Conservation (phyloP, 2,329 filamentous ascomycete genomes). For the Cercospora sp. region DNA sequence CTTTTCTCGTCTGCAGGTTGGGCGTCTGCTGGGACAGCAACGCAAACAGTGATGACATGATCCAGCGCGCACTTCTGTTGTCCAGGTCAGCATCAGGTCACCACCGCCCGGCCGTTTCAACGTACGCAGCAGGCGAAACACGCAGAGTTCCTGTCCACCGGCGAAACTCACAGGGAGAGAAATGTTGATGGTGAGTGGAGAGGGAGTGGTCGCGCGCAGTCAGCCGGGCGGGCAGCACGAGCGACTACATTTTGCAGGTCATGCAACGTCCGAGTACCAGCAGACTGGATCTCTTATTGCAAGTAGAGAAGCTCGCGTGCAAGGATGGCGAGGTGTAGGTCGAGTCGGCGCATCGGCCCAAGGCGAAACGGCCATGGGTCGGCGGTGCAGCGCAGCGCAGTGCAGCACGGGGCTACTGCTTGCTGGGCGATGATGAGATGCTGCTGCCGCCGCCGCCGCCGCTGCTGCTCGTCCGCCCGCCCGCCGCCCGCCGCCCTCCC, state of each 20-base stretch:
- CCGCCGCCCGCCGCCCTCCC: no score
- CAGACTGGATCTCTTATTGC: constrained; percentile 21
- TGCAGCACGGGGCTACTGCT: neutral
- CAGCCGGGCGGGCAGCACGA: constrained; percentile 9
- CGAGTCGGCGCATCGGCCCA: neutral
- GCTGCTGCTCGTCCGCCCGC: neutral
- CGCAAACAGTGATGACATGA: constrained; percentile 48
- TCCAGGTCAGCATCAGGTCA: neutral
- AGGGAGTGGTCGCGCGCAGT: constrained; percentile 14
- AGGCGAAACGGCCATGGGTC: neutral
- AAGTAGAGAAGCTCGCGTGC: constrained; percentile 21
- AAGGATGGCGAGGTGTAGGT: constrained; percentile 20
- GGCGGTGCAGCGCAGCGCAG: neutral
- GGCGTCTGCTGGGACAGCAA: constrained; percentile 51
- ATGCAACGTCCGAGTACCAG: constrained; percentile 26
- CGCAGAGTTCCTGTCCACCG: neutral
- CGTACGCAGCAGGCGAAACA: neutral
- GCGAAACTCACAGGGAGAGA: neutral
- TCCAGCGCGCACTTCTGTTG: neutral
- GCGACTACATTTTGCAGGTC: constrained; percentile 23
- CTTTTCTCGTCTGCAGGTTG: constrained; percentile 61
- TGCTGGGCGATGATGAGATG: neutral
- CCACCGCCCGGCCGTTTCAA: neutral
- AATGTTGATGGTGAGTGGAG: constrained; percentile 7
- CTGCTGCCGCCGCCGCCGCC: neutral